phyloP scores from a whole-genome alignment of 331 rosid species.

The Quercus phellos region DNA sequence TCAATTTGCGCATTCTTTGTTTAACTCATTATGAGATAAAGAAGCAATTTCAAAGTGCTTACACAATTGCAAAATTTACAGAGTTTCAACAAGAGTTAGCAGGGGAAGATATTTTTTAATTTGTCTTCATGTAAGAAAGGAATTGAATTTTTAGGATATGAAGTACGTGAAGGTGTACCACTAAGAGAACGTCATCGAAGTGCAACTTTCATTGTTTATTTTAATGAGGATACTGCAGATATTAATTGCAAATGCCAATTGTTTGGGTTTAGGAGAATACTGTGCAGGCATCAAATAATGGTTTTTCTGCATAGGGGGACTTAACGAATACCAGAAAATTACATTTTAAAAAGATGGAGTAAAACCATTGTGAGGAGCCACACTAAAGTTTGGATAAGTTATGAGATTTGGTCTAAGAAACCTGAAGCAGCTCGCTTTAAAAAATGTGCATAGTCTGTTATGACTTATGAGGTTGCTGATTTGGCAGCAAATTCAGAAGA shows the following conservation, averaged over 20 bases:
- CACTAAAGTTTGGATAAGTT: no score
- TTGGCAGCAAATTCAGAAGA: no score
- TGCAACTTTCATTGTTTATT: conserved; percentile 4
- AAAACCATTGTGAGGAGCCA: no score
- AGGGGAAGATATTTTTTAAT: conserved; percentile 14
- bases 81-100: conserved; percentile 22
- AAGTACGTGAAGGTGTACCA: background rate
- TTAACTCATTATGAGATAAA: conserved; percentile 21
- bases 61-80: conserved; percentile 8
- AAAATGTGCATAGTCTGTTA: no score
- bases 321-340: no score
- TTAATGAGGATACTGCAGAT: background rate
- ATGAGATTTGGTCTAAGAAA: no score
- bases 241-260: no score
- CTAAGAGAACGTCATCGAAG: background rate
- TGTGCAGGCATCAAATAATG: no score
- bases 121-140: conserved; percentile 8
- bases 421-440: no score
- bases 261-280: no score
- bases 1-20: conserved; percentile 3
- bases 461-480: no score
- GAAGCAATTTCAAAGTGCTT: conserved; percentile 11
- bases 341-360: no score
- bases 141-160: conserved; percentile 6
- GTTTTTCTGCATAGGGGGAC: accelerated